phyloP scores from a whole-genome alignment of 129 eudicot species.

The Lonicera japonica region DNA sequence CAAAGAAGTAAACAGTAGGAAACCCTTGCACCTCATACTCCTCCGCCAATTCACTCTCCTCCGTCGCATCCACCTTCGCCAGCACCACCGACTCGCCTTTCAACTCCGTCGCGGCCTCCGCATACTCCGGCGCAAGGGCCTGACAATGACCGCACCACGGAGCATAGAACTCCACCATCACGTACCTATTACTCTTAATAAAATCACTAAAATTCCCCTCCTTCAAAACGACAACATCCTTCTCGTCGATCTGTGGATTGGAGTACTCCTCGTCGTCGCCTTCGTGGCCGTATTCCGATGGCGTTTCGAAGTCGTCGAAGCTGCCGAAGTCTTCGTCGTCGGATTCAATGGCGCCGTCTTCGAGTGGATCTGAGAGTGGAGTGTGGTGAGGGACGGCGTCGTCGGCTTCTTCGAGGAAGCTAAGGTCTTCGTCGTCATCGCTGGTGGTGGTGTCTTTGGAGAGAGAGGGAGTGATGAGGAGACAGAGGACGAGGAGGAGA shows the following conservation, averaged over 20 bases:
- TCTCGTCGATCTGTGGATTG: constrained; percentile 43
- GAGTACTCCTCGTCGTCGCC: constrained; percentile 27
- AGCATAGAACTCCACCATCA: constrained; percentile 95
- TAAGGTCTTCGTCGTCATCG: constrained; percentile 74
- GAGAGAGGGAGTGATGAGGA: constrained; percentile 33
- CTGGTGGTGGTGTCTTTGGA: constrained; percentile 25
- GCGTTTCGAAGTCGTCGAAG: constrained; percentile 53
- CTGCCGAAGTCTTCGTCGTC: constrained; percentile 45
- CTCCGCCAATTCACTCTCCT: constrained; percentile 73
- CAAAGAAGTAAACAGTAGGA: constrained; percentile 68
- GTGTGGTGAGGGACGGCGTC: constrained; percentile 15
- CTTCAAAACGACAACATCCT: constrained; percentile 73
- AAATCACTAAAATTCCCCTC: constrained; percentile 63
- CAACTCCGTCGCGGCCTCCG: constrained; percentile 88
- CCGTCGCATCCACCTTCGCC: constrained; percentile 85
- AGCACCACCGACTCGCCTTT: constrained; percentile 52
- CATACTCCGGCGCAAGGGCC: constrained; percentile 87
- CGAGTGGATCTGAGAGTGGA: constrained; percentile 33
- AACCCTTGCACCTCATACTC: constrained; percentile 73
- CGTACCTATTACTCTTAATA: constrained; percentile 50
- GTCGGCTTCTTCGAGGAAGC: constrained; percentile 64
- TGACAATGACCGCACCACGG: constrained; percentile 97
- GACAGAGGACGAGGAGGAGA: constrained; percentile 30
- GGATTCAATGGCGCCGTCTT: constrained; percentile 26
- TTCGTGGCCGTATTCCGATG: constrained; percentile 26